A percentile compares a stretch with the other conserved stretches of the same genome.
phyloP scores from a whole-genome alignment of 768 basidiomycete genomes.

The Tylopilus sp. region DNA sequence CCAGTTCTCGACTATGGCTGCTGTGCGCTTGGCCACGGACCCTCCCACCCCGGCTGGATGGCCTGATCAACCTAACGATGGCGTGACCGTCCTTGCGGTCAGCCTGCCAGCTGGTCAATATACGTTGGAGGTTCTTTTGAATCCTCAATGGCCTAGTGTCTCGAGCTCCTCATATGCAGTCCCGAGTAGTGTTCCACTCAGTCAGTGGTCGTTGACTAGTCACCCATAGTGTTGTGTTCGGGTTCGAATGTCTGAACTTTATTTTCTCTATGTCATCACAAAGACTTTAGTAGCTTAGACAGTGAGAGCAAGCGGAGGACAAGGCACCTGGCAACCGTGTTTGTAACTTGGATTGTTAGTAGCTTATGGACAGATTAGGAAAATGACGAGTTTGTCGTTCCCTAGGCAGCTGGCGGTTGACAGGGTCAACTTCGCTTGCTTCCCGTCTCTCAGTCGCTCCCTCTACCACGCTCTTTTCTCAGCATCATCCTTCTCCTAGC shows the following conservation, averaged over 20 bases:
- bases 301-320: neutral
- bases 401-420: slow-evolving; percentile 22
- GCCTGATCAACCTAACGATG: slow-evolving; percentile 71
- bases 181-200: slow-evolving; percentile 68
- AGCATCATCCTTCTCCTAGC: neutral
- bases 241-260: slow-evolving; percentile 1
- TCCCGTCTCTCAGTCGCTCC: neutral
- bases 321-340: neutral
- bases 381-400: slow-evolving; percentile 4
- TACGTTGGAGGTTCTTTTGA: slow-evolving; percentile 83
- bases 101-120: slow-evolving; percentile 62
- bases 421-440: neutral
- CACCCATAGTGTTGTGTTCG: slow-evolving; percentile 41
- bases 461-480: neutral
- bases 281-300: slow-evolving; percentile 8
- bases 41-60: slow-evolving; percentile 55
- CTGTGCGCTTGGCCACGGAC: slow-evolving; percentile 58
- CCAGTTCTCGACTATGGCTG: slow-evolving; percentile 50
- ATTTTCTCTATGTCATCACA: neutral
- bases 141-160: slow-evolving; percentile 86
- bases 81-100: slow-evolving; percentile 78
- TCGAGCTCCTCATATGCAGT: slow-evolving; percentile 56
- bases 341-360: neutral
- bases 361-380: slow-evolving; percentile 11
- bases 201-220: slow-evolving; percentile 74